These are phyloP conservation scores for Diaporthe citriasiana DNA, from an alignment of 2,329 filamentous ascomycete genomes.

Conservation along the genomic window DNA sequence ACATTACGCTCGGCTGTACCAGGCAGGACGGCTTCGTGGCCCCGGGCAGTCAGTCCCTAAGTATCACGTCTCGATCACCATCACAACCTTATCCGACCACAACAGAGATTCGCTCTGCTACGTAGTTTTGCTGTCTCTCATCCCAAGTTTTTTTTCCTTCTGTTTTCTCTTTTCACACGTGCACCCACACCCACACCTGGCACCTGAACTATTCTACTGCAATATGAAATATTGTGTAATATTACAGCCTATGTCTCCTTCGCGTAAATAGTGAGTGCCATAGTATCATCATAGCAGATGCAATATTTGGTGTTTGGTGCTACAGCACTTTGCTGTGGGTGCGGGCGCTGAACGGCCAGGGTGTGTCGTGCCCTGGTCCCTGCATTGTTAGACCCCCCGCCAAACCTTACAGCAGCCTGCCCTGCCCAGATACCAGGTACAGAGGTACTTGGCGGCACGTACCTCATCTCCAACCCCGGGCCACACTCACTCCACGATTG, in stretches of 20 bases:
- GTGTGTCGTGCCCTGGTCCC: neutral
- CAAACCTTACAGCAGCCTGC: slow-evolving; percentile 28
- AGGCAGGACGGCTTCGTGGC: slow-evolving; percentile 19
- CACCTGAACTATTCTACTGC: neutral
- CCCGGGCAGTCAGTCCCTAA: slow-evolving; percentile 24
- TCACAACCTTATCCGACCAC: slow-evolving; percentile 31
- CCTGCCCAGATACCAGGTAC: slow-evolving; percentile 21
- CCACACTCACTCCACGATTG: slow-evolving; percentile 5
- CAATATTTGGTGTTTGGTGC: slow-evolving; percentile 11
- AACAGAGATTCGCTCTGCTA: slow-evolving; percentile 4
- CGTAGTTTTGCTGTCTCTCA: neutral
- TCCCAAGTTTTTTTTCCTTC: neutral
- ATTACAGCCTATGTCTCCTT: neutral
- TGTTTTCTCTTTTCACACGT: neutral
- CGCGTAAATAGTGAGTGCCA: neutral
- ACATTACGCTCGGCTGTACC: slow-evolving; percentile 14
- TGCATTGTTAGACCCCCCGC: slow-evolving; percentile 16
- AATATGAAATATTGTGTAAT: neutral
- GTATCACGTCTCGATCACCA: slow-evolving; percentile 33
- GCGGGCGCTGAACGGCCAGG: neutral
- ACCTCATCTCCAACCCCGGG: neutral
- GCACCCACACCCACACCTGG: neutral
- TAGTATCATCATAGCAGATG: slow-evolving; percentile 15
- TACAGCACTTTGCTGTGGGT: slow-evolving; percentile 6
- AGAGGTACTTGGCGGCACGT: slow-evolving; percentile 8